phyloP scores from a whole-genome alignment of 768 basidiomycete species.

The Collybia sordida region DNA sequence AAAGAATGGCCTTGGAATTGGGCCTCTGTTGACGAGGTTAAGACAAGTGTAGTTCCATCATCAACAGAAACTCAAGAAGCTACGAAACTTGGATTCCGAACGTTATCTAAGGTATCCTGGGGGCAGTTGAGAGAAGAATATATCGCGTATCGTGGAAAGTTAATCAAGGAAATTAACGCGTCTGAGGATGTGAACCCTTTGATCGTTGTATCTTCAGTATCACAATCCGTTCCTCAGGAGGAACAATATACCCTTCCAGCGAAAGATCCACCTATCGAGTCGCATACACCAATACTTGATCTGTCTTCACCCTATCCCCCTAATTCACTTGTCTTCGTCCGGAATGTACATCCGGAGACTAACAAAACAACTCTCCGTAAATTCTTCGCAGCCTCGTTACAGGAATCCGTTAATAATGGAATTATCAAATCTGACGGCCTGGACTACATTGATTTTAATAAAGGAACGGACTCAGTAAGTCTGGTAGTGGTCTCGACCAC shows the following conservation, averaged over 20 bases:
- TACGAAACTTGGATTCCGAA: constrained; percentile 56
- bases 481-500: background rate
- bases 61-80: constrained; percentile 36
- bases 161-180: constrained; percentile 48
- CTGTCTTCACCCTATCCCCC: constrained; percentile 50
- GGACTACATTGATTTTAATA: constrained; percentile 80
- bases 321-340: constrained; percentile 68
- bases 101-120: constrained; percentile 60
- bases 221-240: background rate
- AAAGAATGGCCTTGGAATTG: constrained; percentile 64
- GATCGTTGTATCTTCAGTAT: background rate
- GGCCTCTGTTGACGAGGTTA: background rate
- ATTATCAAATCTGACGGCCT: constrained; percentile 34
- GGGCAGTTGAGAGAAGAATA: constrained; percentile 68
- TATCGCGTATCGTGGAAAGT: constrained; percentile 52
- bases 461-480: constrained; percentile 72
- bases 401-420: background rate
- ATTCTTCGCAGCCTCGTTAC: constrained; percentile 49
- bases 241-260: constrained; percentile 3
- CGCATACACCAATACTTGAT: constrained; percentile 11
- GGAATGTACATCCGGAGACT: constrained; percentile 69
- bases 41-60: background rate
- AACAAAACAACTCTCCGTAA: constrained; percentile 78
- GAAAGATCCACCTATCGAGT: background rate
- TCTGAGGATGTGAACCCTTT: constrained; percentile 22